Evolutionary conservation across 805 yeast genomes (phyloP).

Genomic region (Saccharomycopsis guyanensis): DNA sequence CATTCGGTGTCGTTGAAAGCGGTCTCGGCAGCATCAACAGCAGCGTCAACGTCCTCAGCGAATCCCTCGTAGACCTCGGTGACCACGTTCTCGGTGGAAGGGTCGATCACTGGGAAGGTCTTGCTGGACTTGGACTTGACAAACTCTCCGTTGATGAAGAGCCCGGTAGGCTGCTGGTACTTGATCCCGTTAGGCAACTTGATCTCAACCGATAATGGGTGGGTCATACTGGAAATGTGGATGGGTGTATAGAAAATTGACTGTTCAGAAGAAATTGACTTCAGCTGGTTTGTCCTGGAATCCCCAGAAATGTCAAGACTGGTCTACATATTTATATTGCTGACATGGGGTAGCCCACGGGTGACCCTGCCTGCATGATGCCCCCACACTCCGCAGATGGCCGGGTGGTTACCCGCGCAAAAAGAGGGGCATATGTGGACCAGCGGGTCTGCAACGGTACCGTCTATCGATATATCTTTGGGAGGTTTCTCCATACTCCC

Average conservation of each 20-base stretch:
- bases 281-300: background rate
- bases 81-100: conserved; percentile 67
- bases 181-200: conserved; percentile 56
- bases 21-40: conserved; percentile 75
- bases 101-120: conserved; percentile 57
- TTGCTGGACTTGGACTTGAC: conserved; percentile 50
- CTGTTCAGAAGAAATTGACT: too few relatives aligned
- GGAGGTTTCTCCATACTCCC: background rate
- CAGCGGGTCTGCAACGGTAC: background rate
- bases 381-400: background rate
- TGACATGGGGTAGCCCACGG: background rate
- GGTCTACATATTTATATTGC: background rate
- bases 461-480: background rate
- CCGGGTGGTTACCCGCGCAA: background rate
- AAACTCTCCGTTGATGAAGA: conserved; percentile 70
- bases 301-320: background rate
- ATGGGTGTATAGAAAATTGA: too few relatives aligned
- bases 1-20: conserved; percentile 62
- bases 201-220: conserved; percentile 38
- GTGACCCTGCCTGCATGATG: background rate
- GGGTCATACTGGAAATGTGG: background rate
- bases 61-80: conserved; percentile 68
- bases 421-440: background rate
- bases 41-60: conserved; percentile 69
- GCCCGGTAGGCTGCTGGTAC: conserved; percentile 67